phyloP scores from a whole-genome alignment of 1,284 basidiomycete species.

The Cryptococcus sp. region DNA sequence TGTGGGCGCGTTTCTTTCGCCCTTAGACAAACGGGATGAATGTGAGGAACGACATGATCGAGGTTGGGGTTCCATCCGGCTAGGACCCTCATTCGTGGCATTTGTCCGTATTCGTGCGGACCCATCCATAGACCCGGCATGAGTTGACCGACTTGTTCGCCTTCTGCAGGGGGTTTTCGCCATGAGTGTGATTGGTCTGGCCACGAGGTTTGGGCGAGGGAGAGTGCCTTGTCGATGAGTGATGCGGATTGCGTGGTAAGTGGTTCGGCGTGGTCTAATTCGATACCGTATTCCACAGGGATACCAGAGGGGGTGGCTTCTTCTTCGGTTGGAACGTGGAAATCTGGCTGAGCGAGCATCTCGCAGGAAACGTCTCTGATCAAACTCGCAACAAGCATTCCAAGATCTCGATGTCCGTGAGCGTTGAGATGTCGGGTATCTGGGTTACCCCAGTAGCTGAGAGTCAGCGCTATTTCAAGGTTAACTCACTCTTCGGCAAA shows the following conservation, averaged over 20 bases:
- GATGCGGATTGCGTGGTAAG: background rate
- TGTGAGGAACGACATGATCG: constrained; percentile 19
- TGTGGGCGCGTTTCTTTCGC: constrained; percentile 25
- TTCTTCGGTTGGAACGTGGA: constrained; percentile 3
- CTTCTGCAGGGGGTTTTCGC: constrained; percentile 13
- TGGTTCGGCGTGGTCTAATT: background rate
- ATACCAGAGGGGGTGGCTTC: background rate
- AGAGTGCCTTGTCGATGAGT: constrained; percentile 1
- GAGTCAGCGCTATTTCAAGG: constrained; percentile 1
- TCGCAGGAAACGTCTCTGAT: constrained; percentile 38
- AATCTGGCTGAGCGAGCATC: constrained; percentile 22
- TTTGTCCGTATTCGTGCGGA: constrained; percentile 30
- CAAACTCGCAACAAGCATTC: constrained; percentile 34
- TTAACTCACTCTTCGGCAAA: constrained; percentile 38
- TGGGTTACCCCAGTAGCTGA: constrained; percentile 40
- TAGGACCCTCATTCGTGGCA: constrained; percentile 38
- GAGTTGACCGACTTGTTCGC: constrained; percentile 14
- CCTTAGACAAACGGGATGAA: constrained; percentile 35
- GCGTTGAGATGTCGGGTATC: constrained; percentile 43
- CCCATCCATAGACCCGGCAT: constrained; percentile 37
- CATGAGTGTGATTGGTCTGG: constrained; percentile 24
- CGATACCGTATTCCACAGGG: background rate
- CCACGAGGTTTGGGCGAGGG: constrained; percentile 14
- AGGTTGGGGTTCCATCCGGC: constrained; percentile 37
- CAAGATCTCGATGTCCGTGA: constrained; percentile 41